A percentile compares a stretch with the other conserved stretches of the same genome.
These are phyloP conservation scores for Carex arenaria DNA, from an alignment of 202 grass and related monocot genomes.

Conservation along the genomic window DNA sequence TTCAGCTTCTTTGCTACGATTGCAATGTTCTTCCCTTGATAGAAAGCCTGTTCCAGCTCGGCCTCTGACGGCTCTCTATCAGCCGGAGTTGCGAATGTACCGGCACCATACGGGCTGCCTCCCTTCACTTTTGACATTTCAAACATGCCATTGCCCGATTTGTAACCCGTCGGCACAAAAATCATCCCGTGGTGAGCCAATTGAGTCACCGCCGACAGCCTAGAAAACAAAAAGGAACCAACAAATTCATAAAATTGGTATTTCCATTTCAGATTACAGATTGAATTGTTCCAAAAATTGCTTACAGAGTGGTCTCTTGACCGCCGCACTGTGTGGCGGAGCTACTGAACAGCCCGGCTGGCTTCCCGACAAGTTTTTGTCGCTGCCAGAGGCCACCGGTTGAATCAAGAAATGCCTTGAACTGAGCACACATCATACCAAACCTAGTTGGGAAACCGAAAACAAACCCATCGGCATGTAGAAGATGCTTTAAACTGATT, in stretches of 20 bases:
- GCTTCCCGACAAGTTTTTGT: conserved; percentile 50
- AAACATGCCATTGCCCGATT: conserved; percentile 34
- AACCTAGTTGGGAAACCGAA: conserved; percentile 52
- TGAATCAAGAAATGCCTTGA: conserved; percentile 56
- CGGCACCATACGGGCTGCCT: conserved; percentile 41
- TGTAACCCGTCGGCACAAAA: conserved; percentile 46
- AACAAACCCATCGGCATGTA: conserved; percentile 39
- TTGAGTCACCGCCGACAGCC: conserved; percentile 47
- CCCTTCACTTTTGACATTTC: conserved; percentile 39
- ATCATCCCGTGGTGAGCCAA: conserved; percentile 51
- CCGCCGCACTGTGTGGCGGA: conserved; percentile 43
- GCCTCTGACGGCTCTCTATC: conserved; percentile 12
- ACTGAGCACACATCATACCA: conserved; percentile 51
- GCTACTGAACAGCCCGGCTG: conserved; percentile 48
- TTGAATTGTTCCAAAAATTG: not conserved
- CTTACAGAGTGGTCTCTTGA: conserved; percentile 57
- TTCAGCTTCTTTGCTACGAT: conserved; percentile 42
- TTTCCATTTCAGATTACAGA: not conserved
- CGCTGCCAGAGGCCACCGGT: conserved; percentile 45
- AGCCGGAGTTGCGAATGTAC: conserved; percentile 14
- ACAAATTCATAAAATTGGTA: not conserved
- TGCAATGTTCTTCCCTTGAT: conserved; percentile 36
- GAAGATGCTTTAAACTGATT: conserved; percentile 32
- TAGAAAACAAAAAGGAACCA: not conserved
- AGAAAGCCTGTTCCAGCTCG: conserved; percentile 28